Base-by-base conservation (phyloP, 1,284 basidiomycete species). In the Cryptococcus amylolentus region DNA sequence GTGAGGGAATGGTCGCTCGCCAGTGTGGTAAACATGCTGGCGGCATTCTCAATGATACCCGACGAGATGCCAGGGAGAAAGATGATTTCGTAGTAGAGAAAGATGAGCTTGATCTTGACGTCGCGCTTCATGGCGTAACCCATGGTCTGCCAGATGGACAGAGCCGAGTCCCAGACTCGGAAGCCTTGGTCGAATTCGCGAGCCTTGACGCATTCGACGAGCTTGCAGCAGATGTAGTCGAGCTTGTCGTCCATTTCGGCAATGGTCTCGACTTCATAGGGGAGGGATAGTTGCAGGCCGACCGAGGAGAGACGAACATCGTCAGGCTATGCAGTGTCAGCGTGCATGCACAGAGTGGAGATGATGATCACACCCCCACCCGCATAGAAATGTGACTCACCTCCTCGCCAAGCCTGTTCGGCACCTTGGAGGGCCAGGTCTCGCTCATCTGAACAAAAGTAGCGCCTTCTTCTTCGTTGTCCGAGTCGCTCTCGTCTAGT, bases 101-200 rank as follows among this genome's bases (percentile, higher is more conserved):
- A 86, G 45, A 88, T 86, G 40, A 96, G 81, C 43, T 80, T 81
- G 52, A 92, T 85, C 55, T 91, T 82, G 60, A 86, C 86, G 56
- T 86, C 83, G 70, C 87, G 87, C 61, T 88, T 88, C 68, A 93
- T 87, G 14, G 89, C 89, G 70, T 91, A 92, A 65, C 89, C 88
- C 72, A 92, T 82, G 79, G 85, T 86, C 49, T 78, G 76, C 89
- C 89, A 92, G 72, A 88, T 86, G 52, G 81, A 81, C 51, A 91
- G 72, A 81, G 88, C 86, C 62, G 82, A 84, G 66, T 88, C 86
- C 88, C 88, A 90, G 70, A 88, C 86, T 51, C 85, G 62, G 62
- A 91, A 82, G 7, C 88, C 88, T 49, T 85, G 82, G 42, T 88
- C 86, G 72, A 84, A 91, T 73, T 94, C 91, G 70, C 85, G 84